Base-by-base conservation (phyloP, 1,284 basidiomycete species). In the Singerocomus inundabilis region DNA sequence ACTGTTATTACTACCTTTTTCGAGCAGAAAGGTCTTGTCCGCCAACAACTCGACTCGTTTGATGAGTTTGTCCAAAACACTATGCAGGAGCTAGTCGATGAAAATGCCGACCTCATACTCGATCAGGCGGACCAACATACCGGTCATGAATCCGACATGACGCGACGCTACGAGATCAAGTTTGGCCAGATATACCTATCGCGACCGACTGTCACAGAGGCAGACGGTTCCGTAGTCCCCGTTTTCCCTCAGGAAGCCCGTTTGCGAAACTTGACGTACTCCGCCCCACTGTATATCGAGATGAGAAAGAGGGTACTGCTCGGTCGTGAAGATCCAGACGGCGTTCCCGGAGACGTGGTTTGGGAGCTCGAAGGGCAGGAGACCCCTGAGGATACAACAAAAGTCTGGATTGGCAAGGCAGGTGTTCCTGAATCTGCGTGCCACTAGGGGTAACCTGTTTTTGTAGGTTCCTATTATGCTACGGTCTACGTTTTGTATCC, bases 1-100 rank as follows among this genome's bases (percentile, higher is more conserved):
- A 88, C 88, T 38, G 85, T 97, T 62, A 98, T 99, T 64, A 89
- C 91, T 54, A 86, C 91, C 62, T 99, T 98, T 77, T 99, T 99
- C 69, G 88, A 93, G 55, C 91, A 95, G 70, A 98, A 97, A 71
- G 96, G 96, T 72, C 86, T 99, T 52, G 97, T 99, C 50, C 84
- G 93, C 48, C 97, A 99, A 70, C 96, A 99, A 70, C 83, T 99
- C 49, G 94, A 97, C 75, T 96, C 93, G 28, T 99, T 97, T 74
- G 95, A 99, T 71, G 97, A 99, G 72, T 99, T 99, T 66, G 92
- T 99, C 43, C 93, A 96, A 70, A 98, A 98, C 66, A 98, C 95
- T n/a, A 98, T 99, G 91, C 96, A 99, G 72, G 96, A 99, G 69
- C 80, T 99, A 30, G 95, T 99, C 31, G 96, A 99, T 66, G 97